Evolutionary conservation across 345 rosid genomes (phyloP).

Genomic region (Aethionema arabicum): DNA sequence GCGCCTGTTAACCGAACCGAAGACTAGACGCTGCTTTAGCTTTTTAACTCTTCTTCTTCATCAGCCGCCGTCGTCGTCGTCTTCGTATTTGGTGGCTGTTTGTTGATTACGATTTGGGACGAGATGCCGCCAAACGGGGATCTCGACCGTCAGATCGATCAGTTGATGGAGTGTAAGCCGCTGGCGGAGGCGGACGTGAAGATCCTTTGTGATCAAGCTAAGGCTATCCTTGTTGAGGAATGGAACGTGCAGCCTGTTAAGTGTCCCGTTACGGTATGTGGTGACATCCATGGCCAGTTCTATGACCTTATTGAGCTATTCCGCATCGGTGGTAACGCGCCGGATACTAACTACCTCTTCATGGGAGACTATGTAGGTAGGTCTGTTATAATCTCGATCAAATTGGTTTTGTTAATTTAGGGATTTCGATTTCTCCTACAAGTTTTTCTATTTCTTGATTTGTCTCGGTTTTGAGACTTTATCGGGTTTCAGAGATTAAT

Average conservation of each 20-base stretch:
- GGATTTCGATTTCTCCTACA: neutral
- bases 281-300: slow-evolving; percentile 98
- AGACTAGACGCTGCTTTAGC: slow-evolving; percentile 19
- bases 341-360: slow-evolving; percentile 95
- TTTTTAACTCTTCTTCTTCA: slow-evolving; percentile 7
- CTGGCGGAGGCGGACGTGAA: slow-evolving; percentile 85
- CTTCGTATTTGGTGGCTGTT: neutral
- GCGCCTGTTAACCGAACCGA: slow-evolving; percentile 21
- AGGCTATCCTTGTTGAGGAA: slow-evolving; percentile 93
- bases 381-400: slow-evolving; percentile 33
- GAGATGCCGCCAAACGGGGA: slow-evolving; percentile 86
- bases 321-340: slow-evolving; percentile 91
- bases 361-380: slow-evolving; percentile 99
- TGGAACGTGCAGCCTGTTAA: slow-evolving; percentile 99
- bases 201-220: slow-evolving; percentile 97
- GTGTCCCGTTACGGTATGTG: slow-evolving; percentile 98
- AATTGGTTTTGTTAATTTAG: neutral
- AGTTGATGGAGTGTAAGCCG: slow-evolving; percentile 96
- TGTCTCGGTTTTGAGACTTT: neutral
- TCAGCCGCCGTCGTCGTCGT: slow-evolving; percentile 12
- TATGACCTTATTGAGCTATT: slow-evolving; percentile 98
- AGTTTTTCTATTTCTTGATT: neutral
- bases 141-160: slow-evolving; percentile 98
- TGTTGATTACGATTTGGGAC: neutral
- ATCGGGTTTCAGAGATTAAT: neutral